Conservation (phyloP, 129 eudicot species). For the Helianthus annuus region HanXRQr2.0-SUNRISE NC_035439.2:94861257-94861756, state of each 20-base stretch:
- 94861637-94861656: constrained; percentile 27
- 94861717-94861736: constrained; percentile 40
- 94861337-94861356: too few relatives aligned
- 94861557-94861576: neutral
- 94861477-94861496: neutral
- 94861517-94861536: neutral
- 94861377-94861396: too few relatives aligned
- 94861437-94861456: too few relatives aligned
- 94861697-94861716: constrained; percentile 35
- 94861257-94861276: too few relatives aligned
- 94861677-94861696: constrained; percentile 19
- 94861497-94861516: neutral
- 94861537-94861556: neutral
- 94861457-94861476: neutral
- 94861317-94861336: too few relatives aligned
- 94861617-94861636: neutral
- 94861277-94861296: too few relatives aligned
- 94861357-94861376: too few relatives aligned
- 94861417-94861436: too few relatives aligned
- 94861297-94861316: too few relatives aligned
- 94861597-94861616: neutral
- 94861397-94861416: too few relatives aligned
- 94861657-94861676: constrained; percentile 33
- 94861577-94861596: neutral
- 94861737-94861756: constrained; percentile 12